Evolutionary conservation across 768 basidiomycete species (phyloP), one percentile per base, ranked within the genome.

Genomic region (Boletellus ananiceps): DNA sequence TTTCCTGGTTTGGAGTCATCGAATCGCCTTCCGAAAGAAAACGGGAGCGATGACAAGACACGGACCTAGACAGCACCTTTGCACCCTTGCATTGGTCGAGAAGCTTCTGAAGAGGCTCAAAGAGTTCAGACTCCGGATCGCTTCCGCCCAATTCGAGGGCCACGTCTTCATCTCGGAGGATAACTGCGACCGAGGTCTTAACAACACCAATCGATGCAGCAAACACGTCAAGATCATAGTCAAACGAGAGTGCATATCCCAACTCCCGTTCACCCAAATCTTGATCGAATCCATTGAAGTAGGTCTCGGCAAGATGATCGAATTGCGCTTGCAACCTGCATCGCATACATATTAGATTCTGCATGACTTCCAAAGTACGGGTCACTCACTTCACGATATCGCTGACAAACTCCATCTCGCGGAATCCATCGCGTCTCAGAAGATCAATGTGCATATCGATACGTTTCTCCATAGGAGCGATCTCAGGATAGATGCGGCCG

Each of bases 161-260:
- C 23, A 87, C 76, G 51, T 96, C 95, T 45, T 87, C 82, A 57
- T 97, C 95, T 51, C 82, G 77, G 29, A 88, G 61, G 25, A 90
- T 74, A 0, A 74, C 71, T n/a, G 80, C 71, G 13, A 97, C 80
- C 3, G 87, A 84, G 5, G 93, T 94, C 74, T 93, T 91, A 35
- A 88, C 83, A 51, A 95, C 78, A 2, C 91, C 91, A 40, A 97
- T 82, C 2, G 93, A 90, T 8, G 93, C 93, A 16, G 90, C 82
- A 66, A 97, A 93, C 67, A 89, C 88, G 64, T 99, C 95, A 8
- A 98, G 75, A 66, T 99, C 96, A 55, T 83, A 79, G 61, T 99
- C 95, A 55, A 95, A 84, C 11, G 86, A 80, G 21, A 83, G 69
- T 1, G 86, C 81, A 60, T 88, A 85, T 2, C 88, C 90, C 27